A percentile compares a stretch with the other conserved stretches of the same genome.
phyloP scores from a whole-genome alignment of 208 protist genomes.

The Leishmania lainsoni region DNA sequence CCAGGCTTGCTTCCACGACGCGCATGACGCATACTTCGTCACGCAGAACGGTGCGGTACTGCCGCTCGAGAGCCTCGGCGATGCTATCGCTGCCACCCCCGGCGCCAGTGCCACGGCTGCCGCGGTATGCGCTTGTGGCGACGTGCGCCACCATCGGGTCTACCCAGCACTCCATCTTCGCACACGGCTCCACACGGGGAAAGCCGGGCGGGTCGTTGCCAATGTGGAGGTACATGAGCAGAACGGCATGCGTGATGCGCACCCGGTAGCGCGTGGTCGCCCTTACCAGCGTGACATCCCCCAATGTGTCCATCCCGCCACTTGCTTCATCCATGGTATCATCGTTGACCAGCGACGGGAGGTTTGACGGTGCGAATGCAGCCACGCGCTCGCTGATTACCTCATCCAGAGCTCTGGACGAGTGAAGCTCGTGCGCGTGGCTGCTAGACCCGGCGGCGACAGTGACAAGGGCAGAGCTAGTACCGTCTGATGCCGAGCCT shows the following conservation, averaged over 20 bases:
- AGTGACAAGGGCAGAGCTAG: background rate
- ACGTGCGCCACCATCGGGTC: constrained; percentile 83
- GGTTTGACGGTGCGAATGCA: constrained; percentile 60
- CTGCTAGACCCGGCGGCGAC: background rate
- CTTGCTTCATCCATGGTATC: constrained; percentile 37
- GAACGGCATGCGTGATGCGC: constrained; percentile 73
- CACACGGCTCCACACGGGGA: constrained; percentile 94
- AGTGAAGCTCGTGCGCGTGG: constrained; percentile 18
- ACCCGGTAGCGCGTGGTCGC: constrained; percentile 30
- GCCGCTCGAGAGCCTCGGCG: constrained; percentile 83
- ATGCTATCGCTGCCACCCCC: constrained; percentile 90
- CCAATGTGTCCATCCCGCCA: constrained; percentile 19
- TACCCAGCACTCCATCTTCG: constrained; percentile 97
- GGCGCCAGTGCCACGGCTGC: constrained; percentile 21
- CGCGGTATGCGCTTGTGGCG: constrained; percentile 37
- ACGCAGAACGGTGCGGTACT: constrained; percentile 91
- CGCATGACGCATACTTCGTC: constrained; percentile 65
- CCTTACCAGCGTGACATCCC: constrained; percentile 23
- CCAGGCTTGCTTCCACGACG: constrained; percentile 94
- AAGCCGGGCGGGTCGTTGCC: constrained; percentile 98
- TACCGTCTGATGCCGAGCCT: background rate
- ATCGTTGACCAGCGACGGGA: constrained; percentile 66
- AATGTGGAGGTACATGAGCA: constrained; percentile 98
- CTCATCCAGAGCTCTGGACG: constrained; percentile 26
- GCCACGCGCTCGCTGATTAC: constrained; percentile 63